These are phyloP conservation scores for Picochlorum sp. DNA, from an alignment of 139 green algal species.

Conservation along the genomic window DNA sequence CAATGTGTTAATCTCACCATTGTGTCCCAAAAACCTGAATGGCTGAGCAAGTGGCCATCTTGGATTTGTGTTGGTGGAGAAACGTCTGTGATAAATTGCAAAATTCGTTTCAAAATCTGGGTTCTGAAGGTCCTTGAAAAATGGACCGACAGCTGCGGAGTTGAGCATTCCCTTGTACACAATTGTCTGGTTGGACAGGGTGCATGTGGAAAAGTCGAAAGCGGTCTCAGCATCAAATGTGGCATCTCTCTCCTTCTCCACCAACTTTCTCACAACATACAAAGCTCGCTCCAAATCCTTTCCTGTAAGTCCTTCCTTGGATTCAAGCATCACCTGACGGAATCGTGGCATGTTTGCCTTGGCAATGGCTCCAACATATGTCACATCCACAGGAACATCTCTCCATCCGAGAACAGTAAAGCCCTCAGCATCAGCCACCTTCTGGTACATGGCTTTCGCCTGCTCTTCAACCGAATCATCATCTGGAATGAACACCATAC, in stretches of 20 bases:
- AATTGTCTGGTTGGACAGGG: slow-evolving; percentile 80
- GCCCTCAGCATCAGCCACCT: slow-evolving; percentile 57
- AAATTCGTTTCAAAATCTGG: slow-evolving; percentile 74
- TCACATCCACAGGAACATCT: slow-evolving; percentile 79
- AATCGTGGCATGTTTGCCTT: slow-evolving; percentile 83
- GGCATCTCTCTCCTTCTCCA: slow-evolving; percentile 70
- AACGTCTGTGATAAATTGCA: slow-evolving; percentile 98
- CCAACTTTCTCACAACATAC: slow-evolving; percentile 86
- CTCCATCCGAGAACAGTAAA: slow-evolving; percentile 87
- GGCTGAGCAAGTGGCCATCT: slow-evolving; percentile 98
- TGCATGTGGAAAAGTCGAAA: slow-evolving; percentile 85
- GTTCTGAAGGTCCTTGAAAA: slow-evolving; percentile 89
- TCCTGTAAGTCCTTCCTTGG: slow-evolving; percentile 32
- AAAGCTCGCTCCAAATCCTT: slow-evolving; percentile 92
- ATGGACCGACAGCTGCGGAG: slow-evolving; percentile 61
- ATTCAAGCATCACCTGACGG: slow-evolving; percentile 60
- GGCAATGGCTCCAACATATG: slow-evolving; percentile 81
- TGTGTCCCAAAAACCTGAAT: slow-evolving; percentile 98
- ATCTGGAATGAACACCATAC: slow-evolving; percentile 96
- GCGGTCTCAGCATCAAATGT: slow-evolving; percentile 35
- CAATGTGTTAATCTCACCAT: slow-evolving; percentile 99
- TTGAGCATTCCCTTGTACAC: slow-evolving; percentile 85
- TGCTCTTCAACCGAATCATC: slow-evolving; percentile 65
- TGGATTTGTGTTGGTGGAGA: slow-evolving; percentile 98
- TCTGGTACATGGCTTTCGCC: slow-evolving; percentile 63